These are phyloP conservation scores for Helminthosporium solani DNA, from an alignment of 2,329 filamentous ascomycete species.

Conservation along the genomic window DNA sequence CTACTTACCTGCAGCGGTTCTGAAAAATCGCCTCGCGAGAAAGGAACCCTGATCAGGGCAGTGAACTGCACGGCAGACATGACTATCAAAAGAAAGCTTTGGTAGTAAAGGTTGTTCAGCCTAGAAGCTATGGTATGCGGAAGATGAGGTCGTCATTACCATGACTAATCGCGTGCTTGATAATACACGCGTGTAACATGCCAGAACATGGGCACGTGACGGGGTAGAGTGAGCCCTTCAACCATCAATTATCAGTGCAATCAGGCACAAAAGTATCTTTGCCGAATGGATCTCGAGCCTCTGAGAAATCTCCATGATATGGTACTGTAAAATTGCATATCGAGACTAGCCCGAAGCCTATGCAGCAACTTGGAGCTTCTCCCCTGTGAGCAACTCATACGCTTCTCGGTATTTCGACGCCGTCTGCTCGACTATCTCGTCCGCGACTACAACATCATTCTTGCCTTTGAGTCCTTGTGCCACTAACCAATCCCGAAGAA, in stretches of 20 bases:
- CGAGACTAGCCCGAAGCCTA: not conserved
- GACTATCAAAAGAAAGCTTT: not conserved
- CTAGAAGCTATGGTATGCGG: no score
- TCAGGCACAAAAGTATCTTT: no score
- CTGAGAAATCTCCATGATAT: no score
- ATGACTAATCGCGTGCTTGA: conserved; percentile 1
- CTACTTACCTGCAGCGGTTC: conserved; percentile 77
- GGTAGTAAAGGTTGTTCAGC: not conserved
- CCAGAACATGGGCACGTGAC: not conserved
- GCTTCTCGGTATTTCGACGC: conserved; percentile 73
- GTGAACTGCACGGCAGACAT: conserved; percentile 55
- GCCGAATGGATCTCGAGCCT: no score
- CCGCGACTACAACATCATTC: conserved; percentile 69
- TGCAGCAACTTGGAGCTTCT: conserved; percentile 2
- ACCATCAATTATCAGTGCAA: not conserved
- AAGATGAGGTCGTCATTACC: not conserved
- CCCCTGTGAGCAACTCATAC: conserved; percentile 66
- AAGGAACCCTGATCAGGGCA: conserved; percentile 86
- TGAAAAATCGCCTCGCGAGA: conserved; percentile 80
- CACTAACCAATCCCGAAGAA: conserved; percentile 77
- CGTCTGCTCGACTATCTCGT: conserved; percentile 69
- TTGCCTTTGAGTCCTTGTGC: conserved; percentile 72
- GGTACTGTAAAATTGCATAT: no score
- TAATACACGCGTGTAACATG: not conserved
- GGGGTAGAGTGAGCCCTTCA: not conserved